Evolutionary conservation across 768 basidiomycete species (phyloP), one percentile per base, ranked within the genome.

Genomic region (Hypholoma fasciculare): DNA sequence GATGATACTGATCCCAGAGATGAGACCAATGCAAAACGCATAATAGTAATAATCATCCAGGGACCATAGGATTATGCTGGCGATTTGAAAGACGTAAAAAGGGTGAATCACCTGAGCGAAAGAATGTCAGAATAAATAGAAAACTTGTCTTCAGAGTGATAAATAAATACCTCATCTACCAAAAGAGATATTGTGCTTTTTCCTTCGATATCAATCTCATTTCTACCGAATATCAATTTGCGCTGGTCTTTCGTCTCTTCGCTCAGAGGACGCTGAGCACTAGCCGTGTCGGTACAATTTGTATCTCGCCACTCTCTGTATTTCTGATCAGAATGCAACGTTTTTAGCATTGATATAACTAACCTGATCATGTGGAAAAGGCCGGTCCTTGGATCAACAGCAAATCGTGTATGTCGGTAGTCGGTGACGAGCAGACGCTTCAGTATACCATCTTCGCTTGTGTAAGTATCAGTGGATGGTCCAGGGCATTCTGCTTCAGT

Each of bases 41-140:
- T 98, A 98, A 67, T 98, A 98, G 64, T 89, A 94, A 68, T 98
- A 99, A 69, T 98, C 84, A 63, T 99, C 97, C 52, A 98, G 66
- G 1, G 91, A 90, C 97, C 97, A 99, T 6, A 99, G 76, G 39
- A 92, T 76, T 63, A 98, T 90, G 63, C 94, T 97, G 50, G 94
- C 94, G 63, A 98, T 88, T 80, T 99, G 97, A 69, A 99, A 99
- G 54, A 99, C 89, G 69, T 98, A 98, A 74, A 98, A 98, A 0
- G 97, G 97, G 69, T 98, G 96, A 39, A 98, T 89, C 46, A 97
- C 85, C 94, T 78, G 46, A 46, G 27, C 44, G 46, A 1, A 23
- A 23, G 23, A 42, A 47, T 56, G 38, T 36, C 59, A 39, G 49
- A 56, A 23, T 59, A 44, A 52, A 36, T 42, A n/a, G 37, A 14